Base-by-base conservation (phyloP, 805 yeast species). In the Pichia phayaonensis region DNA sequence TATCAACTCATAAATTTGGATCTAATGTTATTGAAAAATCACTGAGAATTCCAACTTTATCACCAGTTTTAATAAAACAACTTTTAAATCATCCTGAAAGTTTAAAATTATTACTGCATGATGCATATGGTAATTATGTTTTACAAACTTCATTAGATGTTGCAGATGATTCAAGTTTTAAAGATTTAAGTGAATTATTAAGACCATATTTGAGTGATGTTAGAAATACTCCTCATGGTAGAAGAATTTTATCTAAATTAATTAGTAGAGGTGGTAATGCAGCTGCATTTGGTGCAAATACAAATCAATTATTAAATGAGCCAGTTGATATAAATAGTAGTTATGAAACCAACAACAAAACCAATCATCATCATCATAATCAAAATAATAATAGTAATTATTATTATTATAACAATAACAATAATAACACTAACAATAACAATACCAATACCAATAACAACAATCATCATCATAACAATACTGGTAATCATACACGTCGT, bases 221-320 rank as follows among this genome's bases (percentile, higher is more conserved):
- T 52, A 79, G 86, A 64, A 86, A 84, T 59, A 90, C 97, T 18
- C 97, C 97, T 3, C 96, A 92, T 66, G 98, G 97, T n/a, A 78
- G 96, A 64, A 80, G 97, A 62, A 90, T 92, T 53, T 77, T 86
- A 71, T 80, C 87, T 27, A 89, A 88, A 47, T 56, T 68, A 44
- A 63, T 64, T 51, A 59, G 65, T 48, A 58, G 69, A 46, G 68
- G 69, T 40, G 68, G 69, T 43, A 54, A 50, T 21, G 42, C 57
- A 13, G 46, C 57, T 34, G 40, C 40, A 20, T 46, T 46, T 24
- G 36, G 29, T 31, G 42, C 47, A 29, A 42, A 42, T 5, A 22
- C 12, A 20, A 41, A 41, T 31, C 27, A 42, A 39, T 18, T 40
- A 15, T 43, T 43, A n/a, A 49, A 40, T 40, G 39, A 38, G 7